Evolutionary conservation across 2,329 filamentous ascomycete genomes (phyloP), one percentile per base, ranked within the genome.

Genomic region (Neonectria coccinea): DNA sequence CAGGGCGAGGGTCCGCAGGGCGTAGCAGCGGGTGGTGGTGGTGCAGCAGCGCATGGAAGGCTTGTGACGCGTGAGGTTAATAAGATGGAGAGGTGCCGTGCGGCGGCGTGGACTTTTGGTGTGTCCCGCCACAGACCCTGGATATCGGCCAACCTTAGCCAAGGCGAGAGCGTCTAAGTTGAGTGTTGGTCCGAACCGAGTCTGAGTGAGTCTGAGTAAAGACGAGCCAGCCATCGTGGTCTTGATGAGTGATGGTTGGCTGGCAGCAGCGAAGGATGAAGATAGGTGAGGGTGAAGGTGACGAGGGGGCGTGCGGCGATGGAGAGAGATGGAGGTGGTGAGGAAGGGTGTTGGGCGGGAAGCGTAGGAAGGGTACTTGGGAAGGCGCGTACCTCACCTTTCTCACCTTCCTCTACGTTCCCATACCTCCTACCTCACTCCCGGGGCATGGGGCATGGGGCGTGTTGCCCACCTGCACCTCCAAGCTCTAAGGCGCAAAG

Each of bases 1-100:
- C 10, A 20, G n/a, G 12, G 48, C 48, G 48, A 51, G 48, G 48
- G 29, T 36, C 48, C 48, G n/a, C 48, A 33, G 27, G 27, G 48
- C 48, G 48, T 33, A 33, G 48, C n/a, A 51, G 16, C n/a, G n/a
- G 22, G 25, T 48, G 8, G 45, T 48, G 8, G 45, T 48, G 8
- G 45, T 48, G 14, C 22, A 48, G 22, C 18, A 48, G 9, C 27
- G 45, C 25, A 48, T 48, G 45, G 45, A 29, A 47, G 18, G 12
- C 20, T 47, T 47, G 22, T 14, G 20, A 25, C 25, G 44, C 44
- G 44, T 47, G 22, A 25, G 20, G 42, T 22, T 18, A 6, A 22
- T 25, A 25, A 25, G 25, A 25, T 25, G 25, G 6, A 25, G 12
- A 20, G 42, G 20, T 47, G 25, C 25, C 12, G 18, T 42, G 41